Evolutionary conservation across 495 filamentous ascomycete species (phyloP), one percentile per base, ranked within the genome.

Genomic region (Filosporella fistucella): DNA sequence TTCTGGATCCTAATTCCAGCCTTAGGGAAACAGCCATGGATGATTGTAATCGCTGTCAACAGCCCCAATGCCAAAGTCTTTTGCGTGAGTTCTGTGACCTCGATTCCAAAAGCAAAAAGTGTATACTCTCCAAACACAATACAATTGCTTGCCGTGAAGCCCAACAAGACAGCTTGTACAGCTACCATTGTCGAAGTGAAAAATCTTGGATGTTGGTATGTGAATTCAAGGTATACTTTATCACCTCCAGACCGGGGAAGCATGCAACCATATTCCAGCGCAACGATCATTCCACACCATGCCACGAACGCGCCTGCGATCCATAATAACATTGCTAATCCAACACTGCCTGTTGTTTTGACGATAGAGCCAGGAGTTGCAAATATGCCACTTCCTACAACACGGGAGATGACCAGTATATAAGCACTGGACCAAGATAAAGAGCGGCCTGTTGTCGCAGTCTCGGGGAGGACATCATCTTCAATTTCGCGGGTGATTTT

Each of bases 201-300:
- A 54, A 85, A 88, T 13, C 74, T 74, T 2, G 86, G 86, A 20
- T 68, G 68, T 0, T 74, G 78, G 64, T 88, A 91, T 0, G 81
- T 80, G 62, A 81, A 85, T 55, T 91, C 86, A 43, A 89, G 76
- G 53, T 91, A 91, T 23, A 89, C 81, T 63, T 88, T 89, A 32
- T 79, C 72, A 16, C 84, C 85, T 2, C 86, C 84, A 2, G 77
- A 82, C 2, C 81, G 68, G 37, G 85, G 84, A 40, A 87, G 64
- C 81, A 87, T 86, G 58, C 77, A 84, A 0, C 85, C 85, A 54
- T 76, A 85, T 56, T 89, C 85, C 50, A 89, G 62, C 6, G 68
- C 72, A 0, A 89, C 68, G 1, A 73, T 68, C 16, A 88, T 55
- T 0, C 81, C 84, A 36, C 72, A 83, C 18, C 70, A 76, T 2